phyloP scores from a whole-genome alignment of 495 filamentous ascomycete genomes.

The Wilcoxina mikolae region DNA sequence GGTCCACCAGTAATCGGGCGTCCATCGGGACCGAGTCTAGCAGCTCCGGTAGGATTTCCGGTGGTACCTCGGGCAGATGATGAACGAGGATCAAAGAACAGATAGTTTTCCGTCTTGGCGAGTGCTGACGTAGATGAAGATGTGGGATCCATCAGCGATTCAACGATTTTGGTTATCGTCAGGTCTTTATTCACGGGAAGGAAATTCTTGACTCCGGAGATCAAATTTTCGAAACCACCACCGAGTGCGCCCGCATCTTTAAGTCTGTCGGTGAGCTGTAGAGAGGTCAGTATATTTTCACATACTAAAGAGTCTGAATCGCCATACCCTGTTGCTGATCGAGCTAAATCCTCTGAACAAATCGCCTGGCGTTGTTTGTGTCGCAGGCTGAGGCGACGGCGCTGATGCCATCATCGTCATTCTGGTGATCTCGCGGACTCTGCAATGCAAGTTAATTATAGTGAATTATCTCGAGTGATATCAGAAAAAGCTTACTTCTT shows the following conservation, averaged over 20 bases:
- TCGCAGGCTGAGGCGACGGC: constrained; percentile 49
- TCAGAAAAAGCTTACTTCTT: constrained; percentile 44
- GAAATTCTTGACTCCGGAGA: constrained; percentile 98
- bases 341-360: constrained; percentile 90
- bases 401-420: constrained; percentile 98
- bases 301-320: background rate
- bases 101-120: constrained; percentile 90
- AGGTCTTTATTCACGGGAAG: constrained; percentile 87
- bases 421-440: constrained; percentile 86
- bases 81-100: constrained; percentile 95
- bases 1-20: constrained; percentile 42
- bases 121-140: constrained; percentile 80
- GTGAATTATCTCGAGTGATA: background rate
- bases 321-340: constrained; percentile 37
- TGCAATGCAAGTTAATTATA: constrained; percentile 23
- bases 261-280: constrained; percentile 67
- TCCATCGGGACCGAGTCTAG: constrained; percentile 33
- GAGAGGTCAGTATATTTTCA: background rate
- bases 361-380: constrained; percentile 45
- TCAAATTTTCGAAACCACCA: constrained; percentile 84
- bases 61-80: constrained; percentile 89
- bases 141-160: constrained; percentile 94
- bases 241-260: constrained; percentile 73
- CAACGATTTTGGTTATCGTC: constrained; percentile 92
- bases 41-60: constrained; percentile 50